Evolutionary conservation across 1,284 basidiomycete species (phyloP).

Genomic region (Vanrija pseudolonga): DNA sequence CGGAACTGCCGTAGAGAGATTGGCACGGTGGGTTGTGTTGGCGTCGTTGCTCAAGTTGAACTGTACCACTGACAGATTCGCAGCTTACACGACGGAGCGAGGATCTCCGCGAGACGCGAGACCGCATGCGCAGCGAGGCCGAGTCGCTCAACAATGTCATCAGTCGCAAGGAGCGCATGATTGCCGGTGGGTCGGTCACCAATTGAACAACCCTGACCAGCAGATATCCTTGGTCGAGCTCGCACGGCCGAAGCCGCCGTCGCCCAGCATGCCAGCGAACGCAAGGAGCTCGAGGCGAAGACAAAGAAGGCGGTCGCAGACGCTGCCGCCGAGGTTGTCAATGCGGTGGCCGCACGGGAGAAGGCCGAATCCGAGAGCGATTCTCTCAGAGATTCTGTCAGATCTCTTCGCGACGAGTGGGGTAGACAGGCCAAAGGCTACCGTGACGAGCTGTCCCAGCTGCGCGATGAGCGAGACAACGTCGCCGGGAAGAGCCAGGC

Average conservation of each 20-base stretch:
- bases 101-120: conserved; percentile 45
- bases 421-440: conserved; percentile 37
- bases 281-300: conserved; percentile 36
- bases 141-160: conserved; percentile 46
- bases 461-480: conserved; percentile 30
- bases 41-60: not conserved
- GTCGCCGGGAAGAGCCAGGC: conserved; percentile 30
- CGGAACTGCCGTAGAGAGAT: conserved; percentile 34
- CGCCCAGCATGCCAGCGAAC: conserved; percentile 27
- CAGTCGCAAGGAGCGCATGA: conserved; percentile 40
- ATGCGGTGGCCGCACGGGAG: conserved; percentile 27
- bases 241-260: conserved; percentile 39
- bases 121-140: conserved; percentile 42
- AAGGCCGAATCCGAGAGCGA: conserved; percentile 40
- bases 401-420: conserved; percentile 42
- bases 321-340: conserved; percentile 35
- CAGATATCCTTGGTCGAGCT: conserved; percentile 45
- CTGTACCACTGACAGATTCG: not conserved
- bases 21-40: conserved; percentile 25
- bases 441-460: conserved; percentile 28
- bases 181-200: conserved; percentile 29
- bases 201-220: not conserved
- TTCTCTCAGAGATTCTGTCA: conserved; percentile 38
- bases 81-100: conserved; percentile 47
- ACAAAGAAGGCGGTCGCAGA: conserved; percentile 35